phyloP scores from a whole-genome alignment of 768 basidiomycete species.

The Xerocomus potaroensis region DNA sequence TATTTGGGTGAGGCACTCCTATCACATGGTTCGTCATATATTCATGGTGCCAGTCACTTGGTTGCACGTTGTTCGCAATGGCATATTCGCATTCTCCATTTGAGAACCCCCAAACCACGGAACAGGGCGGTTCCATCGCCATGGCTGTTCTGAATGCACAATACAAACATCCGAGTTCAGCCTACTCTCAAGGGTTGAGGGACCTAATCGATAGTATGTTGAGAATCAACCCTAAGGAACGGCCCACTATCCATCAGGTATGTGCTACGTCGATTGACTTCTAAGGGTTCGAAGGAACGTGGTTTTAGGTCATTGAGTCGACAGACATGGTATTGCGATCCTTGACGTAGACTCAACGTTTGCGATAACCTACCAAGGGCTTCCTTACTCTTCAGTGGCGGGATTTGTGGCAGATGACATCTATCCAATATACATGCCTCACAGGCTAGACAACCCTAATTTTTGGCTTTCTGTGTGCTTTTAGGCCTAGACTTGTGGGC shows the following conservation, averaged over 20 bases:
- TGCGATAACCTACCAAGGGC: not conserved
- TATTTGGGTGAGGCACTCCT: conserved; percentile 69
- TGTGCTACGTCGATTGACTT: conserved; percentile 10
- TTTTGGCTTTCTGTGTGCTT: not conserved
- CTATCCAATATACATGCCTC: conserved; percentile 7
- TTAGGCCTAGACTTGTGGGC: conserved; percentile 2
- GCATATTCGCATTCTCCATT: conserved; percentile 97
- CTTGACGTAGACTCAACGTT: conserved; percentile 37
- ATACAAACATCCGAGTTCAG: conserved; percentile 83
- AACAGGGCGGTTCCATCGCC: conserved; percentile 94
- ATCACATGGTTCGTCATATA: not conserved
- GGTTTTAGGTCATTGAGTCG: conserved; percentile 55
- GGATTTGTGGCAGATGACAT: conserved; percentile 5
- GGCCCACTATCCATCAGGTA: conserved; percentile 87
- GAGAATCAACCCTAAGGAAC: conserved; percentile 71
- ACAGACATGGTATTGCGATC: conserved; percentile 62
- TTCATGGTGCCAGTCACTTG: conserved; percentile 67
- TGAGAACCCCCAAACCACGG: conserved; percentile 86
- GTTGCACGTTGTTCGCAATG: conserved; percentile 91
- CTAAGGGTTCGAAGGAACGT: conserved; percentile 2
- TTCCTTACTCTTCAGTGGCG: conserved; percentile 1
- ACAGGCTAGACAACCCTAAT: not conserved
- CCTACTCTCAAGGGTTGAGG: conserved; percentile 81
- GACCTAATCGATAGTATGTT: conserved; percentile 83
- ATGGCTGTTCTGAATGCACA: conserved; percentile 96